phyloP scores from a whole-genome alignment of 1,284 basidiomycete species.

The Cryptococcus jaspeensis region DNA sequence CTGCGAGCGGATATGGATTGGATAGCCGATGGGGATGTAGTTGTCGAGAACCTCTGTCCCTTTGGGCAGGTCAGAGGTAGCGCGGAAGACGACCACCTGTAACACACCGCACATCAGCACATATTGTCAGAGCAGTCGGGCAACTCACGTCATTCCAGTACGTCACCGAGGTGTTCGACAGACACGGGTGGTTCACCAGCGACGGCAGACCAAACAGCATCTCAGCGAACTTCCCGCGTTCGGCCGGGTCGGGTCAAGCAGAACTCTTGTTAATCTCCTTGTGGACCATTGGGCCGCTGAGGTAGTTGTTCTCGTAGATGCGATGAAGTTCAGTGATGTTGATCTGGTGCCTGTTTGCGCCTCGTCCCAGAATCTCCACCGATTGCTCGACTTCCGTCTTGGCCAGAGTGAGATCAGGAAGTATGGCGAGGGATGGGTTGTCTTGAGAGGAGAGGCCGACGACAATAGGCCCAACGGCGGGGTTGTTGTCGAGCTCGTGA shows the following conservation, averaged over 20 bases:
- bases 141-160: conserved; percentile 1
- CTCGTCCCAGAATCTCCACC: neutral
- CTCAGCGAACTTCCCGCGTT: neutral
- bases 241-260: neutral
- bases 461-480: no score
- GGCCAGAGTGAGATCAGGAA: neutral
- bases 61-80: no score
- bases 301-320: neutral
- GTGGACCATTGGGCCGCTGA: neutral
- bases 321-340: neutral
- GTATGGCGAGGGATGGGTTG: no score
- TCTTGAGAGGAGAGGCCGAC: no score
- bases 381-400: neutral
- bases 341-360: neutral
- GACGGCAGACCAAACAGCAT: conserved; percentile 4
- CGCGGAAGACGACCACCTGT: no score
- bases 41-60: no score
- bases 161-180: neutral
- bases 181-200: conserved; percentile 5
- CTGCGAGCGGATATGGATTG: neutral
- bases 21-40: no score
- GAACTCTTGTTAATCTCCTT: neutral
- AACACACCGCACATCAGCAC: no score
- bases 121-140: no score
- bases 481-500: neutral